A percentile compares a stretch with the other conserved stretches of the same genome.
Evolutionary conservation across 148 eudicot species (phyloP).

Genomic region (Vaccinium darrowii): DNA sequence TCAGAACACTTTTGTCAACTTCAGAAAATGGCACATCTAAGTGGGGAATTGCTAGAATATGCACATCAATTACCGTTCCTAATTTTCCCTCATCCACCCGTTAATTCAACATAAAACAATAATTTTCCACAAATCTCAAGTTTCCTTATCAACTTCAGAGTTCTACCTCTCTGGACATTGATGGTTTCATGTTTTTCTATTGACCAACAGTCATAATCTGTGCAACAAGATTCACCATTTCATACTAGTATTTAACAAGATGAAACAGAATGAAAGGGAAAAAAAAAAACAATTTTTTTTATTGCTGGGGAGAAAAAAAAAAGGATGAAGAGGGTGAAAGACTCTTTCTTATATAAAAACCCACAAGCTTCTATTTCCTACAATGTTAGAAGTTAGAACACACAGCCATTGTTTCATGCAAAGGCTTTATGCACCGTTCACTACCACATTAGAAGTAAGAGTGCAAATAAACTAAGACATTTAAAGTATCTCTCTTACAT

Average conservation of each 20-base stretch:
- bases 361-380: constrained; percentile 6
- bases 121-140: not conserved
- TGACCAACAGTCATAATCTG: not conserved
- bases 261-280: not conserved
- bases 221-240: not conserved
- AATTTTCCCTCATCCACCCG: not conserved
- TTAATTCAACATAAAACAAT: not conserved
- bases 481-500: constrained; percentile 47
- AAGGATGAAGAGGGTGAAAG: not conserved
- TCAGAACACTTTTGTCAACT: not conserved
- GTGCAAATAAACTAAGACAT: not conserved
- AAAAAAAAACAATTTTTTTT: too few species aligned
- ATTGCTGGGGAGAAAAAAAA: too few species aligned
- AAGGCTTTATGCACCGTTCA: not conserved
- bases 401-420: not conserved
- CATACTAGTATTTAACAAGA: not conserved
- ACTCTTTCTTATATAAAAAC: not conserved
- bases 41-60: not conserved
- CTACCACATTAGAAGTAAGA: not conserved
- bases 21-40: not conserved
- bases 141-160: not conserved
- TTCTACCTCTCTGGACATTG: not conserved
- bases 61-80: not conserved
- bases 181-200: not conserved
- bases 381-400: not conserved